phyloP scores from a whole-genome alignment of 495 filamentous ascomycete species.

The Lepidopterella palustris region DNA sequence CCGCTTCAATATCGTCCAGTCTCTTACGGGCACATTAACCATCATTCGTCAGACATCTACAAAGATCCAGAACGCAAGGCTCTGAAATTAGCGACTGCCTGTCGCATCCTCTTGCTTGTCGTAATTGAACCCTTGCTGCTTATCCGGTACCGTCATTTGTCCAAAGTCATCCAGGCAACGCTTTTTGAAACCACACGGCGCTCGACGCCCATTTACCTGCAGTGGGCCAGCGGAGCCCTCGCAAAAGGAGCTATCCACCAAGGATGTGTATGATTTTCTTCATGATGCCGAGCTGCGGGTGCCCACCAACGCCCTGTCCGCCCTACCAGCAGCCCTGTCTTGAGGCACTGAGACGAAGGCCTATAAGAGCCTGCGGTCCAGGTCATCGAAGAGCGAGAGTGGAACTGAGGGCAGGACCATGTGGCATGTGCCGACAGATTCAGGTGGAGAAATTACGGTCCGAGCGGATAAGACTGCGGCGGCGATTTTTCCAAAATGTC shows the following conservation, averaged over 20 bases:
- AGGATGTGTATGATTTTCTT: constrained; percentile 20
- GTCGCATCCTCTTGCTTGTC: neutral
- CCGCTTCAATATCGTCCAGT: neutral
- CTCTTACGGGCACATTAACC: neutral
- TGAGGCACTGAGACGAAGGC: neutral
- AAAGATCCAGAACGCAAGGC: neutral
- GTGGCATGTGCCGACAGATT: constrained; percentile 17
- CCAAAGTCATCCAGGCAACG: too few species aligned
- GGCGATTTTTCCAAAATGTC: neutral
- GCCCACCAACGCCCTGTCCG: constrained; percentile 12
- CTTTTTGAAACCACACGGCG: too few species aligned
- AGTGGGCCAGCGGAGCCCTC: neutral
- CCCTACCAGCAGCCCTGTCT: constrained; percentile 9
- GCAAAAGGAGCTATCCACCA: neutral
- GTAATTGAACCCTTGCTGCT: neutral
- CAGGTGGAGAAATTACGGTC: constrained; percentile 5
- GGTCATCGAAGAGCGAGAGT: constrained; percentile 4
- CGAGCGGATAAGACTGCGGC: constrained; percentile 12
- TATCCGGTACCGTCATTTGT: too few species aligned
- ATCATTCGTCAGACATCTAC: neutral
- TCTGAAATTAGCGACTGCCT: neutral
- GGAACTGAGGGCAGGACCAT: neutral
- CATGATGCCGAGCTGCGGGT: constrained; percentile 14
- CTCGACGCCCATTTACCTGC: too few species aligned
- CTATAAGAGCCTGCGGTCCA: constrained; percentile 9